Base-by-base conservation (phyloP, 1,284 basidiomycete species). In the Microbotryum saponariae region DNA sequence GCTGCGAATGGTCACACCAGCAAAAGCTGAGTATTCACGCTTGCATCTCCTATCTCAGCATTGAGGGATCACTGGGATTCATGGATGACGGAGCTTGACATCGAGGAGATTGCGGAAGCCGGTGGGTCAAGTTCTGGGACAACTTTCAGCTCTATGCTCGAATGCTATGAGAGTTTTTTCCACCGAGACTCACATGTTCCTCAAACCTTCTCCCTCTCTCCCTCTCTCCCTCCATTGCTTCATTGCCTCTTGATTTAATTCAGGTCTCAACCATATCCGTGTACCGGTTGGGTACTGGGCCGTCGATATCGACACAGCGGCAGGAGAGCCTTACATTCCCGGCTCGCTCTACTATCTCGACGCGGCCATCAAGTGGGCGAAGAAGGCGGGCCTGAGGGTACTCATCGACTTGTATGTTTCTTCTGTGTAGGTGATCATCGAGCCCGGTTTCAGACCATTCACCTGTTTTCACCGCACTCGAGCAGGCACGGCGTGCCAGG, bases 1-100 rank as follows among this genome's bases (percentile, higher is more conserved):
- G 37, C 37, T 42, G 37, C 37, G 49, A 58, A 31, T 18, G 10
- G 1, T 50, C 45, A 37, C 49, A 51, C 18, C 2, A 27, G 4
- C n/a, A 23, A 77, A 82, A 67, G 68, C 82, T 62, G 76, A 81
- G 53, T 80, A 84, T 9, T 6, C 69, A 31, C 59, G 73, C 18
- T 71, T n/a, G 10, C 12, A 42, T 6, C 12, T 18, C 37, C 37
- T 10, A 42, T 42, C 37, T 42, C 37, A 42, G 37, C 37, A 18
- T 42, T 42, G 16, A 72, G 78, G 64, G 75, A 79, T 16, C 85
- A 87, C 68, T 87, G 86, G 85, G 75, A 81, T 37, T 83, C 83
- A 68, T 88, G 85, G 85, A 85, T 86, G 60, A 85, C 83, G 8
- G 84, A 87, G 72, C 80, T 82, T 56, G 86, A 88, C 71, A 86